These are phyloP conservation scores for Thermochaetoides dissita DNA, from an alignment of 2,329 filamentous ascomycete genomes.

Conservation along the genomic window DNA sequence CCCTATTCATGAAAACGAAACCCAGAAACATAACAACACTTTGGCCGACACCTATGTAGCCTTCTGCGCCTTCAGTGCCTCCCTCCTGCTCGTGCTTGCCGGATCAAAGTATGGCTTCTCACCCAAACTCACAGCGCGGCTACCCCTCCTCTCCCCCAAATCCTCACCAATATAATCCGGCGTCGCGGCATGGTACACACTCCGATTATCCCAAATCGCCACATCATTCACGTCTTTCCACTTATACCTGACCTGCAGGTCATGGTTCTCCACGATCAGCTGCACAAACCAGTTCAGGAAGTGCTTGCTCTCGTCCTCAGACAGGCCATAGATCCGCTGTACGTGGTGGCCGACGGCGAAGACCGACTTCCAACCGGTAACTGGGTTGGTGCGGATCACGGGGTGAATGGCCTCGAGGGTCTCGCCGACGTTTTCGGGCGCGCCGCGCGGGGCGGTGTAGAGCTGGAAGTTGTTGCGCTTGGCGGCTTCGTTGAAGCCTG, in stretches of 20 bases:
- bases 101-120: conserved; percentile 41
- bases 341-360: conserved; percentile 39
- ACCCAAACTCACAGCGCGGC: conserved; percentile 37
- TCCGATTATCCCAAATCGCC: conserved; percentile 46
- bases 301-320: conserved; percentile 30
- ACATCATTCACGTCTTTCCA: conserved; percentile 33
- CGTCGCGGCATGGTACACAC: conserved; percentile 41
- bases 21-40: too few relatives aligned
- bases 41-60: too few relatives aligned
- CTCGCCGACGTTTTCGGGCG: conserved; percentile 35
- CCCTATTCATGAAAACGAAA: too few relatives aligned
- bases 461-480: conserved; percentile 29
- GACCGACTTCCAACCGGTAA: conserved; percentile 43
- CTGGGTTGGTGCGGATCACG: conserved; percentile 42
- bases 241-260: conserved; percentile 35
- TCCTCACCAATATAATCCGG: conserved; percentile 33
- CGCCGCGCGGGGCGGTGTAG: conserved; percentile 32
- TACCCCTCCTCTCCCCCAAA: conserved; percentile 33
- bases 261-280: conserved; percentile 40
- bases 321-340: conserved; percentile 35
- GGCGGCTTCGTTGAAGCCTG: conserved; percentile 35
- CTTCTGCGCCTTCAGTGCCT: conserved; percentile 12
- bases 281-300: conserved; percentile 39
- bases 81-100: conserved; percentile 20
- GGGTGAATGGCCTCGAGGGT: conserved; percentile 37